These are phyloP conservation scores for Pseudognaphalium luteoalbum DNA, from an alignment of 129 eudicot genomes.

Conservation along the genomic window DNA sequence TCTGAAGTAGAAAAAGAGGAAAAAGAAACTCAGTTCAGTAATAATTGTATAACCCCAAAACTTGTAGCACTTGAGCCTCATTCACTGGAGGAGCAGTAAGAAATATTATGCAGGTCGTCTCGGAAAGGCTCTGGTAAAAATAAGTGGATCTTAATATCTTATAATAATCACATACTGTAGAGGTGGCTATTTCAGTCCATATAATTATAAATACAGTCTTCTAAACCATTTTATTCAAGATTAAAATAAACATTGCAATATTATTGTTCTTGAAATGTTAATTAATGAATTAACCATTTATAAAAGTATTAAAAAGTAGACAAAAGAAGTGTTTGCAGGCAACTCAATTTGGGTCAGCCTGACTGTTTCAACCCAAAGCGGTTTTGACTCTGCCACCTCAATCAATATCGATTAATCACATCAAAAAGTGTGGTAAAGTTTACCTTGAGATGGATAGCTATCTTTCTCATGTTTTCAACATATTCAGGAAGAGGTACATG, in stretches of 20 bases:
- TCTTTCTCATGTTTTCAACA: constrained; percentile 70
- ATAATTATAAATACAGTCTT: background rate
- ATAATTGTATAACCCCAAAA: constrained; percentile 41
- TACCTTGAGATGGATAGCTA: constrained; percentile 69
- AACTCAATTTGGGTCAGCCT: background rate
- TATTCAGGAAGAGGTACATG: constrained; percentile 82
- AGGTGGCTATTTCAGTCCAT: background rate
- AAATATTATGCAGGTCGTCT: constrained; percentile 58
- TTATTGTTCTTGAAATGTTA: background rate
- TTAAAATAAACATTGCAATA: too few relatives aligned
- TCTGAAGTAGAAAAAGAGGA: background rate
- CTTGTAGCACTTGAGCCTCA: constrained; percentile 39
- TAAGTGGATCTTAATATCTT: background rate
- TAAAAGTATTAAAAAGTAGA: too few relatives aligned
- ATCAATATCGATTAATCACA: background rate
- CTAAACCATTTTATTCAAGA: background rate
- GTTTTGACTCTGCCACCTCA: background rate
- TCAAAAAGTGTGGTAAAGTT: background rate
- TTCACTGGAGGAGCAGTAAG: constrained; percentile 69
- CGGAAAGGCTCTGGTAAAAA: constrained; percentile 59
- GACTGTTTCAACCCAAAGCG: background rate
- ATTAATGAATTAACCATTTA: background rate
- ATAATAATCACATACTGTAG: background rate
- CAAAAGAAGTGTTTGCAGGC: background rate
- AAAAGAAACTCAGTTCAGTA: constrained; percentile 3